phyloP scores from a whole-genome alignment of 2,329 filamentous ascomycete genomes.

The Penicillium sp. region DNA sequence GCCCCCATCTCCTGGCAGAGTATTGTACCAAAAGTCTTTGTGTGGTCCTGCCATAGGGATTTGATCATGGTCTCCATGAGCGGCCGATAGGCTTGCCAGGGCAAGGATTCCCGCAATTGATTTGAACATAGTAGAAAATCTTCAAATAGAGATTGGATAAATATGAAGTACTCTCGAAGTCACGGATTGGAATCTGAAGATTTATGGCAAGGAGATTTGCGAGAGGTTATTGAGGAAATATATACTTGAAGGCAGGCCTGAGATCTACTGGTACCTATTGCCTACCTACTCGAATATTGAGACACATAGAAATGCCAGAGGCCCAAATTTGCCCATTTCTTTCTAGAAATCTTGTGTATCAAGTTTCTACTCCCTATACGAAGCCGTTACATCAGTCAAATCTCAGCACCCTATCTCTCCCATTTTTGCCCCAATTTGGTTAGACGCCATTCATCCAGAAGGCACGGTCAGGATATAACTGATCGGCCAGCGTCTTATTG shows the following conservation, averaged over 20 bases:
- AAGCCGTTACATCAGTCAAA: neutral
- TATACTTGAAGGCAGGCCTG: neutral
- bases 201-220: neutral
- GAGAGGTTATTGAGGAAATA: neutral
- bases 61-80: conserved; percentile 62
- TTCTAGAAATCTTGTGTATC: too few relatives aligned
- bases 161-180: neutral
- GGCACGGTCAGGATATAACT: too few relatives aligned
- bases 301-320: too few relatives aligned
- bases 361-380: neutral
- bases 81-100: conserved; percentile 54
- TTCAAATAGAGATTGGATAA: neutral
- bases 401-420: neutral
- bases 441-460: neutral
- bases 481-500: neutral
- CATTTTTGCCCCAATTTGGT: neutral
- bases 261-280: neutral
- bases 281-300: too few relatives aligned
- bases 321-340: neutral
- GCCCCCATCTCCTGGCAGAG: conserved; percentile 77
- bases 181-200: neutral
- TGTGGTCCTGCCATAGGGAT: conserved; percentile 67
- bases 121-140: conserved; percentile 18
- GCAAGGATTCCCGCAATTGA: conserved; percentile 25
- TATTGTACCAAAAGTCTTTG: conserved; percentile 78